phyloP scores from a whole-genome alignment of 2,329 filamentous ascomycete genomes.

The Passalora sequoiae region DNA sequence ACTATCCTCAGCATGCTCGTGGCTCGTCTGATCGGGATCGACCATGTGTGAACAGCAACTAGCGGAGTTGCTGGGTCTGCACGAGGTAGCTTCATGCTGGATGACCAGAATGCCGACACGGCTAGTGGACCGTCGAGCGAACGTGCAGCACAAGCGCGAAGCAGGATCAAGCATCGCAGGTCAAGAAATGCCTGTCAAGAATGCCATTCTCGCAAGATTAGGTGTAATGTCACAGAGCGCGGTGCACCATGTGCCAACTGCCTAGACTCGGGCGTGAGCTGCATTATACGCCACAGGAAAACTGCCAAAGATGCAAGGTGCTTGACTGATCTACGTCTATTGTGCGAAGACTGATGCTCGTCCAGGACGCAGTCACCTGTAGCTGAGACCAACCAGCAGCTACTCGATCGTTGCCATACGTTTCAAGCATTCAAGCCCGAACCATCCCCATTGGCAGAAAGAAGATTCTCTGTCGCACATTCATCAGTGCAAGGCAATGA shows the following conservation, averaged over 20 bases:
- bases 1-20: neutral
- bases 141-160: neutral
- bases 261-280: neutral
- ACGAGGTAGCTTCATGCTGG: too few species aligned
- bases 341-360: too few species aligned
- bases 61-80: too few species aligned
- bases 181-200: conserved; percentile 1
- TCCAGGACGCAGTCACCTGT: neutral
- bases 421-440: neutral
- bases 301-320: neutral
- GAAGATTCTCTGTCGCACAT: neutral
- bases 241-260: conserved; percentile 7
- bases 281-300: conserved; percentile 4
- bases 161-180: neutral
- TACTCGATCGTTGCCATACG: conserved; percentile 3
- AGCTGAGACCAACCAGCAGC: neutral
- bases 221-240: conserved; percentile 2
- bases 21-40: neutral
- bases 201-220: neutral
- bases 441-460: neutral
- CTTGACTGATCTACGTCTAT: too few species aligned
- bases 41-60: too few species aligned
- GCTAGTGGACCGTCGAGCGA: neutral
- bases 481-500: neutral
- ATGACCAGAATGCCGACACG: neutral